A percentile compares a stretch with the other conserved stretches of the same genome.
These are phyloP conservation scores for Arctium minus DNA, from an alignment of 129 eudicot species.

Conservation along the genomic window DNA sequence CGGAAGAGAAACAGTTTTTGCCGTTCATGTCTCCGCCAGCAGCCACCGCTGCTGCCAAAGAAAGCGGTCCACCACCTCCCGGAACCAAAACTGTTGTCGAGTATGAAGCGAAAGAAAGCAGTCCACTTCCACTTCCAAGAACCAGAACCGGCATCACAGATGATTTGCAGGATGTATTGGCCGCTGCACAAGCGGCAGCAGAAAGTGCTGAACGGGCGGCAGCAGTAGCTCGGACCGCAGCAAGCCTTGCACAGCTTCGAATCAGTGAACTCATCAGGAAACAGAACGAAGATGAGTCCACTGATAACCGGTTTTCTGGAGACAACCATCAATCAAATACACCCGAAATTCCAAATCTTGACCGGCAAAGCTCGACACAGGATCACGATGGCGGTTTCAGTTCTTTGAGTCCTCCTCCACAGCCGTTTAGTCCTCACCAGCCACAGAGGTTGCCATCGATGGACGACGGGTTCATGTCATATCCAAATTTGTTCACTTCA, in stretches of 20 bases:
- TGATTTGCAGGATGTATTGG: constrained; percentile 69
- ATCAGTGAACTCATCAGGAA: constrained; percentile 61
- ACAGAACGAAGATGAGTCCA: constrained; percentile 34
- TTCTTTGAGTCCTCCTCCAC: constrained; percentile 27
- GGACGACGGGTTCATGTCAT: constrained; percentile 78
- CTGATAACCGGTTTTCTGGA: constrained; percentile 57
- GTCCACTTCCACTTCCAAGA: constrained; percentile 21
- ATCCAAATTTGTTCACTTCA: constrained; percentile 67
- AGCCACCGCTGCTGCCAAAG: constrained; percentile 28
- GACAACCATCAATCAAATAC: neutral
- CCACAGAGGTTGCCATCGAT: constrained; percentile 73
- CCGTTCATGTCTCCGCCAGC: constrained; percentile 53
- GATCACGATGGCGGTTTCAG: constrained; percentile 10
- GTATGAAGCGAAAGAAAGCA: constrained; percentile 22
- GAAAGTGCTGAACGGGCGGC: constrained; percentile 91
- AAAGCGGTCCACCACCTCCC: constrained; percentile 44
- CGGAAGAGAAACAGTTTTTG: constrained; percentile 49
- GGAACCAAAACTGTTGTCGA: constrained; percentile 14
- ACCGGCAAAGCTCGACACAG: constrained; percentile 11
- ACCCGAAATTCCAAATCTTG: constrained; percentile 25
- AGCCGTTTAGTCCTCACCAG: constrained; percentile 30
- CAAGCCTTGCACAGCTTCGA: constrained; percentile 72
- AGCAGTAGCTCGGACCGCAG: constrained; percentile 79
- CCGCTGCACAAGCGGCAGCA: constrained; percentile 86
- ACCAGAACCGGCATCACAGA: constrained; percentile 36